Evolutionary conservation across 2,329 filamentous ascomycete genomes (phyloP), one percentile per base, ranked within the genome.

Genomic region (Colletotrichum aenigma): DNA sequence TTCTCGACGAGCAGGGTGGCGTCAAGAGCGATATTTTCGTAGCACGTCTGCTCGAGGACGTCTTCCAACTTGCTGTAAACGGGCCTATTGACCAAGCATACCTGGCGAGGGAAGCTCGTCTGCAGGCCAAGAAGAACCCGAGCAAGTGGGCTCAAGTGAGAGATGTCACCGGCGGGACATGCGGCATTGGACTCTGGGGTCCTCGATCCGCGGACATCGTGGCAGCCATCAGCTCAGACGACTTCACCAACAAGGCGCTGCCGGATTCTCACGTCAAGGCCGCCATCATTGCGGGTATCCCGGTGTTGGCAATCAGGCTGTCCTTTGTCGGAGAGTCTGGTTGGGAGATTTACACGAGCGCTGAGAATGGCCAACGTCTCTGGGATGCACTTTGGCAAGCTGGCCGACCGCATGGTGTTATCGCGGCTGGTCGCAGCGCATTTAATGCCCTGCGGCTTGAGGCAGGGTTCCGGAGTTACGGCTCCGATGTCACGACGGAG

Each of bases 171-270:
- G 89, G 90, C 2, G 88, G 86, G 5, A 92, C 91, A 1, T 93
- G 91, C 79, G 90, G 89, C 74, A 86, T 93, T 24, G 91, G 91
- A 0, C 88, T 93, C 18, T 93, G 91, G 91, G 91, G 91, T 0
- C 92, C 92, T 60, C 86, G 84, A 13, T 85, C 91, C 0, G 83
- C 85, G 6, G 87, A 91, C 3, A 87, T 93, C 0, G 85, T 93
- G 48, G 78, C 81, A 6, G 79, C 80, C 0, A 81, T 89, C 73
- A 88, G 84, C 77, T 77, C 81, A 0, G 88, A 89, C 36, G 87
- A 90, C 79, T 87, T 89, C 70, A 82, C 82, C 7, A 83, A 86
- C 72, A 83, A 83, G 26, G 87, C 83, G 0, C 83, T 93, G 1
- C 87, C 88, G 0, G 89, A 90, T 70, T 87, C 90, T 76, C 83